Evolutionary conservation across 179 eudicot genomes (phyloP), one percentile per base, ranked within the genome.

Genomic region (Corrigiola litoralis): DNA sequence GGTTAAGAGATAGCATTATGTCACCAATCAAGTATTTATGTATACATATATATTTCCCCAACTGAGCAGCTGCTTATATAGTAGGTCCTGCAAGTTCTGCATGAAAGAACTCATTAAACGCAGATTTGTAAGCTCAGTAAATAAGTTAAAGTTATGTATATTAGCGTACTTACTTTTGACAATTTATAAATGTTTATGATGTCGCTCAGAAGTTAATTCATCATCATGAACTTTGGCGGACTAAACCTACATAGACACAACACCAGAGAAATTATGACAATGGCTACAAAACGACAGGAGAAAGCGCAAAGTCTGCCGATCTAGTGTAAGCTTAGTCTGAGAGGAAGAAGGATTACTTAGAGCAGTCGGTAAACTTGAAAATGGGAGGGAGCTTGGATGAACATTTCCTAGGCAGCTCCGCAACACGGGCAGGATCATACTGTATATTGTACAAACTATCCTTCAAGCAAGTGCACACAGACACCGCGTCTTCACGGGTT

Each of bases 401-500:
- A 17, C 74, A 70, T 53, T 33, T 33, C 24, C 25, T 18, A 12
- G 75, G 65, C 52, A 65, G 23, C 13, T 18, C 21, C 28, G 75
- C 34, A 40, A 72, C 25, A 48, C 34, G 64, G 20, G 32, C 1
- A 50, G 75, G 75, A 17, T 70, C 45, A 51, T 70, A 51, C 11
- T 18, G 11, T 1, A 40, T 2, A 24, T 3, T 25, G 51, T 2
- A 12, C 62, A 65, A 16, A 16, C 50, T 25, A 9, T 54, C 14
- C 71, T 65, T 52, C 60, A 75, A 58, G 38, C 75, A 75, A n/a
- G n/a, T 48, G 41, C 75, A 75, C 21, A 75, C 68, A 29, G 13
- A 2, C 1, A 29, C 48, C 14, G 23, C 47, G 12, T 66, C 68
- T 0, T n/a, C 21, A 13, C 54, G 45, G 5, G 6, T 28, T 34